phyloP scores from a whole-genome alignment of 768 basidiomycete genomes.

The Coprinopsis cinerea region DNA sequence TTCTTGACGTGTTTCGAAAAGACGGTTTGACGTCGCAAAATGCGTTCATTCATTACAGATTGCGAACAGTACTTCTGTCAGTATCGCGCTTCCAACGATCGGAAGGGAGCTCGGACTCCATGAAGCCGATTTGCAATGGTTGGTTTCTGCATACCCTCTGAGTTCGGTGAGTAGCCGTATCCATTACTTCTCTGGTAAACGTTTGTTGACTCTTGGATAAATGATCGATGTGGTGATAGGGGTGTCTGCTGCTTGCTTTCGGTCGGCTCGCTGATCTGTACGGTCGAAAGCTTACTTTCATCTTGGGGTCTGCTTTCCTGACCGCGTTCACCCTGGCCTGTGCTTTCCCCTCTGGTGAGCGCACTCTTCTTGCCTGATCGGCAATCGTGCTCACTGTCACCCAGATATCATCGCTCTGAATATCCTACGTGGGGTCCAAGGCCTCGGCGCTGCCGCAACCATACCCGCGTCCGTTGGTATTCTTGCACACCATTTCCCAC shows the following conservation, averaged over 20 bases:
- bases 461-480: conserved; percentile 81
- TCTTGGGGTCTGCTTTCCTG: conserved; percentile 51
- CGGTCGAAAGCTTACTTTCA: conserved; percentile 66
- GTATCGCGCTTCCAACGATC: conserved; percentile 51
- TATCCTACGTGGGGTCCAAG: conserved; percentile 72
- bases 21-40: neutral
- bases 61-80: conserved; percentile 39
- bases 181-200: no score
- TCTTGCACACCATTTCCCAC: conserved; percentile 74
- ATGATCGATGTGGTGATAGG: no score
- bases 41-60: conserved; percentile 19
- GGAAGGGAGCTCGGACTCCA: conserved; percentile 40
- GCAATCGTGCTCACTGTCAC: neutral
- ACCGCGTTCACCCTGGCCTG: conserved; percentile 56
- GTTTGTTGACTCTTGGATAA: no score
- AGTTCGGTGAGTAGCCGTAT: conserved; percentile 41
- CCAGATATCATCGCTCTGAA: conserved; percentile 56
- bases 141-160: conserved; percentile 58
- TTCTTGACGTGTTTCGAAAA: no score
- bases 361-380: no score
- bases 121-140: conserved; percentile 58
- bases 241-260: conserved; percentile 69
- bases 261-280: conserved; percentile 79
- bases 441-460: conserved; percentile 71
- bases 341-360: conserved; percentile 52